Evolutionary conservation across 2,329 filamentous ascomycete genomes (phyloP).

Genomic region (Pestalotiopsis sp.): DNA sequence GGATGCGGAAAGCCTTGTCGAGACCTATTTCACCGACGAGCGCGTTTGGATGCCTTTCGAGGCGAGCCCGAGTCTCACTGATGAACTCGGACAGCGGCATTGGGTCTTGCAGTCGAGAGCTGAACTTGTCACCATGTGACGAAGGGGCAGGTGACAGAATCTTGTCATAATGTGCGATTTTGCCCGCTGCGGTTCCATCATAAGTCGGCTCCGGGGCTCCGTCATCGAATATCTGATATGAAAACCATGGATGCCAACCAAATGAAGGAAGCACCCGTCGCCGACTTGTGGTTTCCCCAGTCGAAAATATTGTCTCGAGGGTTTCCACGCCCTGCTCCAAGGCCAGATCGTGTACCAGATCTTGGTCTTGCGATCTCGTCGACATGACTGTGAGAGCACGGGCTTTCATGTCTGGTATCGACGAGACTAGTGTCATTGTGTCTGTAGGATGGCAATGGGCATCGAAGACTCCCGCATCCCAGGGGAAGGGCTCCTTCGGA

Average conservation of each 20-base stretch:
- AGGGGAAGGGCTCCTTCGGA: constrained; percentile 56
- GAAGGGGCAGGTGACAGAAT: constrained; percentile 61
- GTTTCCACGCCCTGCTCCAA: constrained; percentile 51
- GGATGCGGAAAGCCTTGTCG: constrained; percentile 77
- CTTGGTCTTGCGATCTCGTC: constrained; percentile 75
- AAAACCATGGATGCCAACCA: constrained; percentile 89
- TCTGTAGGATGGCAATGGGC: constrained; percentile 87
- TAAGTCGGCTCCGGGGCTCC: constrained; percentile 39
- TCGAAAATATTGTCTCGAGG: constrained; percentile 21
- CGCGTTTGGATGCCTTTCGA: constrained; percentile 62
- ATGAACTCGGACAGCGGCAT: constrained; percentile 62
- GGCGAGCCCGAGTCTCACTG: constrained; percentile 53
- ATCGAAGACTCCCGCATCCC: constrained; percentile 73
- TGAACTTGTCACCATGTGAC: constrained; percentile 44
- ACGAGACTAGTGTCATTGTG: constrained; percentile 63
- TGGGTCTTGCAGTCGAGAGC: constrained; percentile 60
- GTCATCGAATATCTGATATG: constrained; percentile 74
- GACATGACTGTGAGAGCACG: constrained; percentile 74
- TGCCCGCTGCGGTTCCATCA: constrained; percentile 38
- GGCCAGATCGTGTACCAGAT: constrained; percentile 68
- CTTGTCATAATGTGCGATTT: constrained; percentile 64
- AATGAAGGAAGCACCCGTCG: constrained; percentile 70
- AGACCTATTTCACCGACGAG: constrained; percentile 79
- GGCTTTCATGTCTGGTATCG: constrained; percentile 67
- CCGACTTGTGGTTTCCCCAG: constrained; percentile 12